Evolutionary conservation across 768 basidiomycete genomes (phyloP).

Genomic region (Russula abietina): DNA sequence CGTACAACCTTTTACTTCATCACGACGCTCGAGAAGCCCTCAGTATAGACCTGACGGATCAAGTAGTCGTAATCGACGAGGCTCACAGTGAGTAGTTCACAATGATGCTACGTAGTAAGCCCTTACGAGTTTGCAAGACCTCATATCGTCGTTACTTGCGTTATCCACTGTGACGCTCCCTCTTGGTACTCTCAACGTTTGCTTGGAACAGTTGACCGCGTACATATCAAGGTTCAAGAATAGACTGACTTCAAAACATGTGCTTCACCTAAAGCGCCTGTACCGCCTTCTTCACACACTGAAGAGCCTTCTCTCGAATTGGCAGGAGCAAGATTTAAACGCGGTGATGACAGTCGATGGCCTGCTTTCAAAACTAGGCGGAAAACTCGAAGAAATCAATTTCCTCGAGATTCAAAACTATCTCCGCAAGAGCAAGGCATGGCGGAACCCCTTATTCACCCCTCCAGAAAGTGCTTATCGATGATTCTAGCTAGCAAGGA

Average conservation of each 20-base stretch:
- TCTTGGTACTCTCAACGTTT: slow-evolving; percentile 47
- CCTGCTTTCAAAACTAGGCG: slow-evolving; percentile 60
- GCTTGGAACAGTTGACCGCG: slow-evolving; percentile 65
- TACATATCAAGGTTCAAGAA: slow-evolving; percentile 76
- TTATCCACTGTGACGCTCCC: slow-evolving; percentile 70
- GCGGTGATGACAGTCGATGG: slow-evolving; percentile 68
- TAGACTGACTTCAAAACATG: slow-evolving; percentile 66
- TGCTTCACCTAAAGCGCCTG: slow-evolving; percentile 75
- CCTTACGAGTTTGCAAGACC: slow-evolving; percentile 42
- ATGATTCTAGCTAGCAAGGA: slow-evolving; percentile 51
- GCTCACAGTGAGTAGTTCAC: slow-evolving; percentile 72
- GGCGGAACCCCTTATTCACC: slow-evolving; percentile 20
- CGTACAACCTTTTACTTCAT: slow-evolving; percentile 88
- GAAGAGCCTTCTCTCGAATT: slow-evolving; percentile 49
- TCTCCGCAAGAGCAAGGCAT: slow-evolving; percentile 76
- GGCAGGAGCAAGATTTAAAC: slow-evolving; percentile 40
- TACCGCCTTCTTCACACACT: slow-evolving; percentile 67
- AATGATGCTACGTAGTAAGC: background rate
- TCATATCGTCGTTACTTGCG: slow-evolving; percentile 85
- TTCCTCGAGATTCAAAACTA: slow-evolving; percentile 78
- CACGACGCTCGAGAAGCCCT: slow-evolving; percentile 79
- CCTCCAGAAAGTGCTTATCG: background rate
- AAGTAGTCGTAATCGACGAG: slow-evolving; percentile 90
- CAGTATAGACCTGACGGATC: slow-evolving; percentile 76
- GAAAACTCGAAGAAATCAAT: slow-evolving; percentile 69